Evolutionary conservation across 768 basidiomycete genomes (phyloP).

Genomic region (Pseudohyphozyma bogoriensis): DNA sequence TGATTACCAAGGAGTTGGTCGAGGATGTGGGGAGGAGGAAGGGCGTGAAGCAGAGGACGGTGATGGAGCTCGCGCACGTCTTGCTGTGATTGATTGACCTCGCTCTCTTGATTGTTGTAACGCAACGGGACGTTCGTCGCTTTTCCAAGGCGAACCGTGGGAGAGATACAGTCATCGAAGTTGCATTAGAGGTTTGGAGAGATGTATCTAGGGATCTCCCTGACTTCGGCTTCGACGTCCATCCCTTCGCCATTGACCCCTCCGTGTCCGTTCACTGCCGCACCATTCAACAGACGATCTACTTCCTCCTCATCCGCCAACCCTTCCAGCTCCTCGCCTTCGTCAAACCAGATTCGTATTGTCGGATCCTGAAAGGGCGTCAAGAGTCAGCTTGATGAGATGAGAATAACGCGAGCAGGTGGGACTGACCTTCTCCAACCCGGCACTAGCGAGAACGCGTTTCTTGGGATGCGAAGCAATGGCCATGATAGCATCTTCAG

Average conservation of each 20-base stretch:
- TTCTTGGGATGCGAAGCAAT: conserved; percentile 14
- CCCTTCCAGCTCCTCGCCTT: neutral
- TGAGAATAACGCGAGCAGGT: neutral
- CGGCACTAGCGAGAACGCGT: conserved; percentile 16
- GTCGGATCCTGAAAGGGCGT: neutral
- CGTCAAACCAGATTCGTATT: neutral
- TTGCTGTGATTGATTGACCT: neutral
- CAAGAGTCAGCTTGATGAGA: neutral
- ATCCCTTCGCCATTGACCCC: too few species aligned
- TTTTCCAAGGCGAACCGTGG: too few species aligned
- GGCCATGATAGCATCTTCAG: conserved; percentile 16
- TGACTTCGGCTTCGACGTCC: too few species aligned
- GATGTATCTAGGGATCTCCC: too few species aligned
- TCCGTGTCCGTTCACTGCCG: too few species aligned
- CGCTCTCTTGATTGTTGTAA: too few species aligned
- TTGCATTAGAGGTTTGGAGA: too few species aligned
- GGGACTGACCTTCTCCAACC: conserved; percentile 16
- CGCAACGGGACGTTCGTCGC: too few species aligned
- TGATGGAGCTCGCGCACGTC: conserved; percentile 22
- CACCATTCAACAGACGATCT: too few species aligned
- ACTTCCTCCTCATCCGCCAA: too few species aligned
- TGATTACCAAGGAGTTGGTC: conserved; percentile 57
- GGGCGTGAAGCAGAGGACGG: conserved; percentile 5
- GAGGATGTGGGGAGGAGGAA: conserved; percentile 43
- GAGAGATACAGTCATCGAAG: too few species aligned